Evolutionary conservation across 768 basidiomycete genomes (phyloP).

Genomic region (Macrolepiota albuminosa): DNA sequence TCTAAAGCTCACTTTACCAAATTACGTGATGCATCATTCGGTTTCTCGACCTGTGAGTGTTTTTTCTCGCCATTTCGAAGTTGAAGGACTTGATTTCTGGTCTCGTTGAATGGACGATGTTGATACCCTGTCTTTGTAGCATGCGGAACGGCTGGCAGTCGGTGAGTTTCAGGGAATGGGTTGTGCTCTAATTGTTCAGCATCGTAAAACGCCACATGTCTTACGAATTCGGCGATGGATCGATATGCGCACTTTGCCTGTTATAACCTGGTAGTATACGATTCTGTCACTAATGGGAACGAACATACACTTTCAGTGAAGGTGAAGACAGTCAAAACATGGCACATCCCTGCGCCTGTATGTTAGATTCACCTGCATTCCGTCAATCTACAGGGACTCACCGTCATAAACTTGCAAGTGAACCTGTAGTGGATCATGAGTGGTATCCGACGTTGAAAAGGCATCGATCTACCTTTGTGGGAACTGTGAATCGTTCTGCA

Average conservation of each 20-base stretch:
- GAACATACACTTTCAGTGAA: slow-evolving; percentile 52
- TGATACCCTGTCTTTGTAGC: neutral
- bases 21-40: neutral
- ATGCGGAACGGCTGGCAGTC: slow-evolving; percentile 9
- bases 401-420: slow-evolving; percentile 77
- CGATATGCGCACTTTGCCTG: slow-evolving; percentile 59
- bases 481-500: neutral
- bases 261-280: neutral
- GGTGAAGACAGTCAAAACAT: slow-evolving; percentile 70
- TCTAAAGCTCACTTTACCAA: neutral
- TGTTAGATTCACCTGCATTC: neutral
- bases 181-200: slow-evolving; percentile 31
- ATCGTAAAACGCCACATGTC: slow-evolving; percentile 42
- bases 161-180: slow-evolving; percentile 43
- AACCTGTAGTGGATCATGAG: slow-evolving; percentile 34
- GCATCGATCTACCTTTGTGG: slow-evolving; percentile 24
- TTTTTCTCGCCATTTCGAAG: neutral
- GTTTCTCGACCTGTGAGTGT: neutral
- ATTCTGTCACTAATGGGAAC: neutral
- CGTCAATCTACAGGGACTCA: slow-evolving; percentile 19
- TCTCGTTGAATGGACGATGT: neutral
- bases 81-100: neutral
- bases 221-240: slow-evolving; percentile 52
- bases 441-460: neutral
- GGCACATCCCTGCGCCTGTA: slow-evolving; percentile 51